Evolutionary conservation across 306 rosid species (phyloP).

Genomic region (Quercus agrifolia): DNA sequence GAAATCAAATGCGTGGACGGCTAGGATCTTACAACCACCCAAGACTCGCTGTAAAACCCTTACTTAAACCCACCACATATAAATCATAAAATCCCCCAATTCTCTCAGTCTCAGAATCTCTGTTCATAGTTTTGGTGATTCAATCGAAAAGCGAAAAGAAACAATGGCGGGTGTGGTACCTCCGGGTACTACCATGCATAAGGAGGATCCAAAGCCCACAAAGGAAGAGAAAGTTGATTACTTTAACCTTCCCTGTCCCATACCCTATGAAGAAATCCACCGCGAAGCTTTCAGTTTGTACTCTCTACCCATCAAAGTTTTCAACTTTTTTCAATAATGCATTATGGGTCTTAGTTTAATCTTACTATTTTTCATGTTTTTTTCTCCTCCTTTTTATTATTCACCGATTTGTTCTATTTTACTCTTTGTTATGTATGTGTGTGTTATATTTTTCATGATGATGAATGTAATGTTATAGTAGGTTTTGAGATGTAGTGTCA

Average conservation of each 20-base stretch:
- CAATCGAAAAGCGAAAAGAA: too few relatives aligned
- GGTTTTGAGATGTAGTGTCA: neutral
- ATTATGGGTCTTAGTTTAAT: neutral
- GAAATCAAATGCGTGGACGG: too few relatives aligned
- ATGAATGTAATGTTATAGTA: neutral
- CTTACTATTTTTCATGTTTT: neutral
- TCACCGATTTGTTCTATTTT: neutral
- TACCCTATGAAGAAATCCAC: constrained; percentile 91
- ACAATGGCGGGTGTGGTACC: neutral
- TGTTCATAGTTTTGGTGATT: too few relatives aligned
- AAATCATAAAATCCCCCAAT: too few relatives aligned
- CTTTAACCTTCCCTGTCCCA: constrained; percentile 83
- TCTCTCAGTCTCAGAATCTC: too few relatives aligned
- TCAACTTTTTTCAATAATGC: neutral
- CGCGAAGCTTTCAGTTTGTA: constrained; percentile 93
- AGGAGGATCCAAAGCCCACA: constrained; percentile 20
- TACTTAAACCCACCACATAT: too few relatives aligned
- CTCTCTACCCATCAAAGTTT: neutral
- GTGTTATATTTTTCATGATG: neutral
- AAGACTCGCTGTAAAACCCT: too few relatives aligned
- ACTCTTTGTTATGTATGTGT: neutral
- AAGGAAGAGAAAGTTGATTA: constrained; percentile 61
- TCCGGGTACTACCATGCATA: neutral
- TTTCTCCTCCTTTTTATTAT: neutral
- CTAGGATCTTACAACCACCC: too few relatives aligned